Evolutionary conservation across 2,329 filamentous ascomycete genomes (phyloP), one percentile per base, ranked within the genome.

Genomic region (Epichloe typhina): DNA sequence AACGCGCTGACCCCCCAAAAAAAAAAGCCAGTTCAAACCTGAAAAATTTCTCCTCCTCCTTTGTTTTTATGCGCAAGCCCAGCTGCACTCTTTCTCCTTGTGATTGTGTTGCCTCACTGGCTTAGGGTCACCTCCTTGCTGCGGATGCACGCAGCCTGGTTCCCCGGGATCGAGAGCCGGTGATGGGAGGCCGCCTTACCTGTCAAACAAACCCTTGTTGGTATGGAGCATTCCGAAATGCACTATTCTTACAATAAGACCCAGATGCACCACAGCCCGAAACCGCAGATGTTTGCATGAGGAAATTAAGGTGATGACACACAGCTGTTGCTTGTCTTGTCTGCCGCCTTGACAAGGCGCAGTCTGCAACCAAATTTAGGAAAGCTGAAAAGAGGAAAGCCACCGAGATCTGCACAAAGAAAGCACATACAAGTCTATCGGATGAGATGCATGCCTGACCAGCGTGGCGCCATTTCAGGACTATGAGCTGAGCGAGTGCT

Each of bases 391-490:
- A 15, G 36, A 31, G 2, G 4, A 19, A 12, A 12, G 5, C 33
- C 6, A 35, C 11, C 42, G 26, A 33, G n/a, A 19, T 45, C 36
- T 39, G 33, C 45, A 38, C 21, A 26, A 21, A 13, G 11, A 35
- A 26, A 21, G 31, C 19, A 83, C 69, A 58, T 79, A 82, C 50
- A 83, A 69, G 23, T 2, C 79, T 68, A 63, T 83, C 82, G 17
- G 77, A 74, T 39, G 75, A 77, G 35, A 87, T 82, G 60, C 84
- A 88, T 0, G 83, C 86, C 66, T 88, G 84, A 21, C 84, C 84
- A 1, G 80, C 84, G 55, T 77, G 80, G 46, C 84, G 78, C 74
- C 87, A 88, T 61, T 88, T 88, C 53, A 78, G 82, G 4, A 51
- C 55, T 17, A 17, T 76, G 35, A 83, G 80, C 21, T 83, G 83